Evolutionary conservation across 768 basidiomycete genomes (phyloP).

Genomic region (Krasilnikovozyma curviuscula): DNA sequence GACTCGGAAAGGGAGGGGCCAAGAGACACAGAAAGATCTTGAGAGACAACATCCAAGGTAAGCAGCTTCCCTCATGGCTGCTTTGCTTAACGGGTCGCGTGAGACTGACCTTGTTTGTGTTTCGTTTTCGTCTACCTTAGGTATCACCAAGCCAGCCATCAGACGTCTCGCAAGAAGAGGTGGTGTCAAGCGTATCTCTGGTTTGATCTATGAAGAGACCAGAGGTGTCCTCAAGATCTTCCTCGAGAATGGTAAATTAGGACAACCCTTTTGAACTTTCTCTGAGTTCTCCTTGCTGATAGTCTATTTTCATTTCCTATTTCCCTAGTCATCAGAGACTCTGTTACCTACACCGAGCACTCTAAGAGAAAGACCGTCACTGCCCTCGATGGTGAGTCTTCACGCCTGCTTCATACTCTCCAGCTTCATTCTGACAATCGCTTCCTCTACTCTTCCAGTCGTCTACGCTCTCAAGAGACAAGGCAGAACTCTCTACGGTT

Average conservation of each 20-base stretch:
- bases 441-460: no score
- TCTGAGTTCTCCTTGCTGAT: background rate
- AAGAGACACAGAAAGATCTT: slow-evolving; percentile 69
- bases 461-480: slow-evolving; percentile 45
- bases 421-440: no score
- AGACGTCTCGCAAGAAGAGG: slow-evolving; percentile 87
- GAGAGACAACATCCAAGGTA: slow-evolving; percentile 29
- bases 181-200: slow-evolving; percentile 81
- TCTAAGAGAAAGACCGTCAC: slow-evolving; percentile 86
- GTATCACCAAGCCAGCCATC: slow-evolving; percentile 80
- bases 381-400: slow-evolving; percentile 81
- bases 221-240: slow-evolving; percentile 87
- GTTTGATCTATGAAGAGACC: slow-evolving; percentile 82
- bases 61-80: no score
- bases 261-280: no score
- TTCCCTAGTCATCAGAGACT: slow-evolving; percentile 77
- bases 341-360: slow-evolving; percentile 96
- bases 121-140: no score
- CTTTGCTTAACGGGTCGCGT: no score
- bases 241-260: slow-evolving; percentile 58
- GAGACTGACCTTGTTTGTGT: no score
- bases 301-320: background rate
- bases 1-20: slow-evolving; percentile 85
- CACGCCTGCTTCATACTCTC: no score
- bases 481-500: slow-evolving; percentile 71